Evolutionary conservation across 805 yeast genomes (phyloP).

Genomic region (Candida chauliodis): DNA sequence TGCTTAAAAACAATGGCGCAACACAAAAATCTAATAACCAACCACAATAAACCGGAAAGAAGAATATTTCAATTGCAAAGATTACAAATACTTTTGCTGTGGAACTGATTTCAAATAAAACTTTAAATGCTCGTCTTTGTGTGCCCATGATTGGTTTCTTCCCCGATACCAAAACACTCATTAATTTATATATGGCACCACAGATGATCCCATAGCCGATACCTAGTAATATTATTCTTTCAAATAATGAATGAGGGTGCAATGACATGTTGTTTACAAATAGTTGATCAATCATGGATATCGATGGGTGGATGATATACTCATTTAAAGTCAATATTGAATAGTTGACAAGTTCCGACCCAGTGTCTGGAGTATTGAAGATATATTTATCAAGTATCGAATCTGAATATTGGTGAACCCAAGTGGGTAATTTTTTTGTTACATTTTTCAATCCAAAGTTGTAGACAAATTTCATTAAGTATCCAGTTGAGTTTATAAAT

Average conservation of each 20-base stretch:
- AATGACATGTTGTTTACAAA: slow-evolving; percentile 14
- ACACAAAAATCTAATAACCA: slow-evolving; percentile 65
- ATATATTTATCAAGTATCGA: slow-evolving; percentile 1
- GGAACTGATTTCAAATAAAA: slow-evolving; percentile 52
- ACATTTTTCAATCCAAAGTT: background rate
- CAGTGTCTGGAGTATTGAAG: slow-evolving; percentile 7
- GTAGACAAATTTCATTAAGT: background rate
- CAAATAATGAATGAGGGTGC: slow-evolving; percentile 28
- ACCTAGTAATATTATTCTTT: slow-evolving; percentile 34
- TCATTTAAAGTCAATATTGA: slow-evolving; percentile 12
- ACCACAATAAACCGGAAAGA: slow-evolving; percentile 88
- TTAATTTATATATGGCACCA: slow-evolving; percentile 20
- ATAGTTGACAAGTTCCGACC: slow-evolving; percentile 13
- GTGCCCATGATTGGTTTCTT: slow-evolving; percentile 46
- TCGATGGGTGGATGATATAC: slow-evolving; percentile 18
- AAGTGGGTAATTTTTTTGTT: background rate
- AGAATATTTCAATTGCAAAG: slow-evolving; percentile 73
- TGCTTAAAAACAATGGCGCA: slow-evolving; percentile 48
- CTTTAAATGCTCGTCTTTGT: slow-evolving; percentile 48
- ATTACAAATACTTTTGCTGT: slow-evolving; percentile 73
- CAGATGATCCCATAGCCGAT: slow-evolving; percentile 32
- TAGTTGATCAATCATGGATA: slow-evolving; percentile 15
- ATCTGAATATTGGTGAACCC: background rate
- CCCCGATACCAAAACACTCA: slow-evolving; percentile 29
- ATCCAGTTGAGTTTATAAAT: slow-evolving; percentile 15